phyloP scores from a whole-genome alignment of 345 rosid species.

The Eucalyptus virginea region DNA sequence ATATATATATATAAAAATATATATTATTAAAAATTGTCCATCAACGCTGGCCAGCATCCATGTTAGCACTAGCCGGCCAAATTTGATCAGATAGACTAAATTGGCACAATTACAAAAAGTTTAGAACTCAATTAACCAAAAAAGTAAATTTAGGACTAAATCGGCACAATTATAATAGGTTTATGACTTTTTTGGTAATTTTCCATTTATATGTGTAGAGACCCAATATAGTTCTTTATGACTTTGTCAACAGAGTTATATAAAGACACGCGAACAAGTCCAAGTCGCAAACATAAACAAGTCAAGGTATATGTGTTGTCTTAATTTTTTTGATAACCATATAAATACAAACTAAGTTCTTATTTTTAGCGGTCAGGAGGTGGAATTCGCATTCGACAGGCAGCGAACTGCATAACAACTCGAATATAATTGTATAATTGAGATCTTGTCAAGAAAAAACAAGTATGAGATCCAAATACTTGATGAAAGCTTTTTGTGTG shows the following conservation, averaged over 20 bases:
- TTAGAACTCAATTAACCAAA: too few species aligned
- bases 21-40: too few species aligned
- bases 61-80: accelerated
- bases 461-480: not conserved
- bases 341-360: not conserved
- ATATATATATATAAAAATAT: too few species aligned
- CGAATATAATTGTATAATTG: not conserved
- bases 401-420: not conserved
- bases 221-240: not conserved
- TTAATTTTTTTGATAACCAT: not conserved
- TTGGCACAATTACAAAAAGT: accelerated
- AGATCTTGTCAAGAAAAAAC: not conserved
- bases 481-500: not conserved
- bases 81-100: too few species aligned
- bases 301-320: not conserved
- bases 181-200: accelerated
- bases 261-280: not conserved
- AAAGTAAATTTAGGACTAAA: accelerated
- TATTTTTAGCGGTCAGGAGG: not conserved
- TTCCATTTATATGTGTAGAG: not conserved
- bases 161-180: accelerated
- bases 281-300: not conserved
- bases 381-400: not conserved
- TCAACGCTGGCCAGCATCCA: too few species aligned
- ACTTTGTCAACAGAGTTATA: not conserved